Conservation (phyloP, 2,329 filamentous ascomycete species). For the Beauveria pseudobassiana region DNA sequence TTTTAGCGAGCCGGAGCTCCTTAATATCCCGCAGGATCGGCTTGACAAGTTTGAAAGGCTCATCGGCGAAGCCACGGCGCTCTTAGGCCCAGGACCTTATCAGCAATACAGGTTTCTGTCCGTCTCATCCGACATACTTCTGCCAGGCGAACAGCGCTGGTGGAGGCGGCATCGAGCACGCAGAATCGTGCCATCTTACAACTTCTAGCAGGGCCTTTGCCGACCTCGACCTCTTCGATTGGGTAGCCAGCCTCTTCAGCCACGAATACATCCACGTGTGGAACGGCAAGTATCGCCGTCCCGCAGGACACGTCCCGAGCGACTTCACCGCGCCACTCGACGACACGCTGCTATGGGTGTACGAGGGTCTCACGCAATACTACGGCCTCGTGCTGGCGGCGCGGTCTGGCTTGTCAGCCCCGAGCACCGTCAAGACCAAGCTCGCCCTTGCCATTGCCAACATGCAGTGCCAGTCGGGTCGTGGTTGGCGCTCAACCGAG, state of each 20-base stretch:
- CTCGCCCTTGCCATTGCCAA: background rate
- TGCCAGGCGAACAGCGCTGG: background rate
- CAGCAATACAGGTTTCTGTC: background rate
- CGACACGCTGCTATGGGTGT: conserved; percentile 12
- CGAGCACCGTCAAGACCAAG: background rate
- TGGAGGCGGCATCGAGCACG: conserved; percentile 6
- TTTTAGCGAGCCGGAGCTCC: background rate
- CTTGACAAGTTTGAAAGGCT: conserved; percentile 6
- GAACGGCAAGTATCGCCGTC: conserved; percentile 13
- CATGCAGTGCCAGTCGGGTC: conserved; percentile 4
- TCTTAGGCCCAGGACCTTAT: conserved; percentile 6
- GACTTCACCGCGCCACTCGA: conserved; percentile 10
- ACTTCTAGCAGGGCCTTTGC: background rate
- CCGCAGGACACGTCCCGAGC: conserved; percentile 6
- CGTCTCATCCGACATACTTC: background rate
- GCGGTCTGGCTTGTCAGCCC: conserved; percentile 1
- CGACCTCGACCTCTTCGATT: background rate
- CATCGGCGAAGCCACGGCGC: background rate
- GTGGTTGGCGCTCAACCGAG: conserved; percentile 9
- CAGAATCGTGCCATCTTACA: conserved; percentile 1
- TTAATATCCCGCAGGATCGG: background rate
- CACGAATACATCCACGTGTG: conserved; percentile 12
- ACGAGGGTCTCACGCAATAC: conserved; percentile 12
- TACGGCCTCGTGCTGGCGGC: conserved; percentile 10
- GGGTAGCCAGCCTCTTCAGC: background rate